Percentiles rank a stretch among this genome's conserved stretches.
Conservation (phyloP, 2,329 filamentous ascomycete species). For the Apiospora hydei region DNA sequence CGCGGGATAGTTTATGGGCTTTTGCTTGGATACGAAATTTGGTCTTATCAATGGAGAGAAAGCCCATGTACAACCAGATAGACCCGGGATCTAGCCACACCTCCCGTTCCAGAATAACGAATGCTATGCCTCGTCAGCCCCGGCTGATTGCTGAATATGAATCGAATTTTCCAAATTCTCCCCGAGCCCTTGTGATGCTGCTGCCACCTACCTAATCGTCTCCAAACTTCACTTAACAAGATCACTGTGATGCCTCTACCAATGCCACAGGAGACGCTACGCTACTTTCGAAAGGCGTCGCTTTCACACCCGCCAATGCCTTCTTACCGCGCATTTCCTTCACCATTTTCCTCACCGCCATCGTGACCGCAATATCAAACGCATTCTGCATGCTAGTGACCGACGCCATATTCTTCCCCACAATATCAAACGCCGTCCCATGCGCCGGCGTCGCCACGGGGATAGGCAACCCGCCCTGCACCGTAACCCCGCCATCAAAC, state of each 20-base stretch:
- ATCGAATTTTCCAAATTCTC: neutral
- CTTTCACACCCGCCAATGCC: neutral
- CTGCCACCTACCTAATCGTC: neutral
- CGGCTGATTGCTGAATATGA: neutral
- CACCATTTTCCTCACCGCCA: slow-evolving; percentile 35
- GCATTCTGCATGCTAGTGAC: slow-evolving; percentile 43
- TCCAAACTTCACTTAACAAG: too few relatives aligned
- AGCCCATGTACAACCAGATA: neutral
- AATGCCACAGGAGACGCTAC: neutral
- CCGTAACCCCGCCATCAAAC: slow-evolving; percentile 45
- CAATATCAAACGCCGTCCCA: slow-evolving; percentile 43
- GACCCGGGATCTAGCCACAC: neutral
- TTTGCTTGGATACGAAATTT: neutral
- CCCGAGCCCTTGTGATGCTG: too few relatives aligned
- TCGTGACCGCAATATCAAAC: slow-evolving; percentile 42
- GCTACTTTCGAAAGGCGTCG: neutral
- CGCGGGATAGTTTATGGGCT: neutral
- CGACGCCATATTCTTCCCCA: slow-evolving; percentile 39
- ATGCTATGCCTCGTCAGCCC: neutral
- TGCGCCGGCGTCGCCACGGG: slow-evolving; percentile 42
- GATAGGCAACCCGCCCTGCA: slow-evolving; percentile 43
- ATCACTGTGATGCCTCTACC: neutral
- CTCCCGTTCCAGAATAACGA: neutral
- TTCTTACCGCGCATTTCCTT: neutral
- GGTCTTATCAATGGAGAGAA: neutral